Base-by-base conservation (phyloP, 2,329 filamentous ascomycete species). In the Aplosporella prunicola region DNA sequence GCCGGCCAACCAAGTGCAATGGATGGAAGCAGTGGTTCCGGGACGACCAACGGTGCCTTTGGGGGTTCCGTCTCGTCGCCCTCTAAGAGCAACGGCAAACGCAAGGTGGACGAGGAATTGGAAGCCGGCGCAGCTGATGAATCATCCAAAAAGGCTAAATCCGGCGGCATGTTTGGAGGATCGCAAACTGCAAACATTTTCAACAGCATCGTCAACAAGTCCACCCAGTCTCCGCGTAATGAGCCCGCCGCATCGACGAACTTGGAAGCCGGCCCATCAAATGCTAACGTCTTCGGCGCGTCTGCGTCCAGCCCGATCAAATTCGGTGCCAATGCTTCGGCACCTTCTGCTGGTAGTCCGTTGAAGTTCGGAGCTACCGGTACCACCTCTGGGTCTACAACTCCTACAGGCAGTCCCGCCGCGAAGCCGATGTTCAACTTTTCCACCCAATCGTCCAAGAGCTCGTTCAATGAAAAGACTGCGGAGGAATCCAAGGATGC, bases 111-210 rank as follows among this genome's bases (percentile, higher is more conserved):
- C n/a, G 30, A 39, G 2, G 26, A 39, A 9, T 14, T 13, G 11
- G 30, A 24, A 5, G 35, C 22, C 3, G 13, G 11, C 5, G 6
- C 9, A 16, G 29, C 15, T 11, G 31, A 24, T 11, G 31, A 18
- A 16, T 33, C 37, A n/a, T 23, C 37, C 5, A 39, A 39, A 31
- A 39, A 39, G 20, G 23, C 23, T 10, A 28, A 34, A 15, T 13
- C 4, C 11, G 25, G 23, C 6, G 20, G 18, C 25, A 17, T 3
- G 16, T 18, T 20, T 18, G 24, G 18, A 8, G 27, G 38, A 17
- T 40, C 38, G 9, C 28, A 31, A 15, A 40, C 38, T 5, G 32
- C 38, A 8, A 40, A 40, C 16, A 31, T 40, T 9, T 40, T 40
- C 32, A 40, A 28, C 32, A 35, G 32, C 22, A 30, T 35, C 13